Base-by-base conservation (phyloP, 2,329 filamentous ascomycete genomes). In the Penicillium sp. region DNA sequence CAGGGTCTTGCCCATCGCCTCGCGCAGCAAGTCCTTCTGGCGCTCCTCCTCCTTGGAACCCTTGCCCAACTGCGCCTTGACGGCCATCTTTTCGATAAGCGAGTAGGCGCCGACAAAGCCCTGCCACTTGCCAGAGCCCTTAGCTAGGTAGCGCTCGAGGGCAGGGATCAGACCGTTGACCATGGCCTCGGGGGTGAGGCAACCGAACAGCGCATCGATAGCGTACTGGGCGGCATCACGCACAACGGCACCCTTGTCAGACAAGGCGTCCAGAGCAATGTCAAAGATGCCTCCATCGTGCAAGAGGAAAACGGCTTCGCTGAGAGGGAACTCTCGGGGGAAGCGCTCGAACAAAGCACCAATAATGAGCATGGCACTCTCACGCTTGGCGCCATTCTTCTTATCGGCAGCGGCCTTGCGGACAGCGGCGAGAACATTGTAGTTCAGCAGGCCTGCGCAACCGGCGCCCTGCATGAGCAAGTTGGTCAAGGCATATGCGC, bases 71-170 rank as follows among this genome's bases (percentile, higher is more conserved):
- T 95, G 89, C 38, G 93, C 90, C 80, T 95, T 96, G 72, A 96
- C 89, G 45, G 94, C 94, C 88, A 97, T 96, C 75, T 87, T 90
- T 72, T 94, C 91, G 56, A 99, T 78, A 61, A 97, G 75, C 73
- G 88, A 86, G 70, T 88, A 88, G 43, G 90, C 94, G 58, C 89
- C 92, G 50, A 97, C 90, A 16, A 90, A 90, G 58, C 94, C 94
- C 77, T 99, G 94, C 94, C 94, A 99, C 78, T 99, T 99, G 63
- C 90, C 92, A 16, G 91, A 89, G 69, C 85, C 86, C 77, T 91
- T 95, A 70, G 81, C 80, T 30, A 99, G 81, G 73, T 97, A 97
- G 50, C 82, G 76, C 59, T 81, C 77, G 38, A 99, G 79, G 16
- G 85, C 82, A 3, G 94, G 91, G 49, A 99, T 80, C 40, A 99